Percentiles rank a stretch among this genome's conserved stretches.
These are phyloP conservation scores for Naganishia vishniacii DNA, from an alignment of 768 basidiomycete species.

Conservation along the genomic window DNA sequence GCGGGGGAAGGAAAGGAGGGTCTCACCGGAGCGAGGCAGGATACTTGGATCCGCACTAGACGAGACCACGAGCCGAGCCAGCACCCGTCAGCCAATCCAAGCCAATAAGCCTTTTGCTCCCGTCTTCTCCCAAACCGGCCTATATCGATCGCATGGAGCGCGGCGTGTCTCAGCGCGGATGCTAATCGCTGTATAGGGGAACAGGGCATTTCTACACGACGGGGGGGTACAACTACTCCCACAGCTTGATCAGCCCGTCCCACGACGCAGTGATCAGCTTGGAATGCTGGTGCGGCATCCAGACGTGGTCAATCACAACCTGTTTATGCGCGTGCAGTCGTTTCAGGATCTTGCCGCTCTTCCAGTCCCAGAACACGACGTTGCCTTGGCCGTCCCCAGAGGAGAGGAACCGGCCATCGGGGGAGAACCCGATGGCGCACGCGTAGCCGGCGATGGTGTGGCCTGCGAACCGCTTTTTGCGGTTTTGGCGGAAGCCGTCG, in stretches of 20 bases:
- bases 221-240: conserved; percentile 49
- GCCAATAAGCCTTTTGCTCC: no score
- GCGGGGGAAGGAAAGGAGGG: no score
- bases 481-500: conserved; percentile 96
- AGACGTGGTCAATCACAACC: conserved; percentile 96
- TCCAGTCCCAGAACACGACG: conserved; percentile 99
- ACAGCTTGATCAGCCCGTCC: conserved; percentile 97
- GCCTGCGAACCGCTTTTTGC: conserved; percentile 96
- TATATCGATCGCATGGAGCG: no score
- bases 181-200: no score
- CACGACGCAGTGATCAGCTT: conserved; percentile 95
- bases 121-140: no score
- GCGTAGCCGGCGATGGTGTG: conserved; percentile 97
- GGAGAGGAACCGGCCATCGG: conserved; percentile 96
- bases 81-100: no score
- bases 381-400: conserved; percentile 93
- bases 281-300: conserved; percentile 97
- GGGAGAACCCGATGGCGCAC: conserved; percentile 93
- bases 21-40: no score
- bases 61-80: no score
- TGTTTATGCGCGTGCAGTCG: conserved; percentile 82
- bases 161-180: no score
- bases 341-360: conserved; percentile 91
- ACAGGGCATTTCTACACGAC: background rate
- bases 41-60: no score